Percentiles rank a stretch among this genome's conserved stretches.
phyloP scores from a whole-genome alignment of 495 filamentous ascomycete genomes.

The Xeromyces bisporus region DNA sequence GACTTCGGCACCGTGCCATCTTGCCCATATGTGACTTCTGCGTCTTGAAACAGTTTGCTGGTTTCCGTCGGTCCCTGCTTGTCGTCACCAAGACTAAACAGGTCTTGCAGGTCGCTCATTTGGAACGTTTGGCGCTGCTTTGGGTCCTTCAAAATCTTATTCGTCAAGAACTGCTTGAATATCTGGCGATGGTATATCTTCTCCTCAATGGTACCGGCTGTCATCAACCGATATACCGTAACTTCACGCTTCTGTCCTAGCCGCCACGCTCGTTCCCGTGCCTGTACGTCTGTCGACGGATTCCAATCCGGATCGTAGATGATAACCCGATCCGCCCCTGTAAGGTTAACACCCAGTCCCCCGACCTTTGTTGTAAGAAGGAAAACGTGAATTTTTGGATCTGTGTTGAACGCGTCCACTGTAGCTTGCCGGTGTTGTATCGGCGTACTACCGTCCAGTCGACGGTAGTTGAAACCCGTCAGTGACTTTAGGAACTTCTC shows the following conservation, averaged over 20 bases:
- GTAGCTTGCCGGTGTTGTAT: slow-evolving; percentile 68
- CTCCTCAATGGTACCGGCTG: slow-evolving; percentile 93
- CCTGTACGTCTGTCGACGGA: slow-evolving; percentile 82
- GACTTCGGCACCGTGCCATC: too few relatives aligned
- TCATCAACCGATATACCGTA: slow-evolving; percentile 87
- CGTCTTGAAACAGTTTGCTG: slow-evolving; percentile 63
- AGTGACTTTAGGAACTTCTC: slow-evolving; percentile 56
- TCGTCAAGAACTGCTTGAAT: slow-evolving; percentile 88
- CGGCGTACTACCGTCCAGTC: slow-evolving; percentile 85
- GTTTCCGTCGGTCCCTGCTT: slow-evolving; percentile 64
- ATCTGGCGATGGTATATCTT: slow-evolving; percentile 98
- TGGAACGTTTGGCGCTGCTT: slow-evolving; percentile 79
- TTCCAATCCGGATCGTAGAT: slow-evolving; percentile 99
- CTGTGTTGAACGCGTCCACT: slow-evolving; percentile 81
- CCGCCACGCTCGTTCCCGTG: slow-evolving; percentile 90
- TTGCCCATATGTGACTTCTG: slow-evolving; percentile 47
- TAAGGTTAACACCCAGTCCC: slow-evolving; percentile 83
- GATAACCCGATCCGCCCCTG: slow-evolving; percentile 87
- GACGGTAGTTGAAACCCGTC: slow-evolving; percentile 54
- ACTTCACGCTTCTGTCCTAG: slow-evolving; percentile 89
- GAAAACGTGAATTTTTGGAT: slow-evolving; percentile 68
- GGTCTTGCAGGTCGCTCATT: slow-evolving; percentile 69
- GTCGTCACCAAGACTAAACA: slow-evolving; percentile 64
- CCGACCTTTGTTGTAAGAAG: slow-evolving; percentile 89
- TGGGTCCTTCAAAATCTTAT: slow-evolving; percentile 85